These are phyloP conservation scores for Limonium bicolor DNA, from an alignment of 148 eudicot species.

Conservation along the genomic window DNA sequence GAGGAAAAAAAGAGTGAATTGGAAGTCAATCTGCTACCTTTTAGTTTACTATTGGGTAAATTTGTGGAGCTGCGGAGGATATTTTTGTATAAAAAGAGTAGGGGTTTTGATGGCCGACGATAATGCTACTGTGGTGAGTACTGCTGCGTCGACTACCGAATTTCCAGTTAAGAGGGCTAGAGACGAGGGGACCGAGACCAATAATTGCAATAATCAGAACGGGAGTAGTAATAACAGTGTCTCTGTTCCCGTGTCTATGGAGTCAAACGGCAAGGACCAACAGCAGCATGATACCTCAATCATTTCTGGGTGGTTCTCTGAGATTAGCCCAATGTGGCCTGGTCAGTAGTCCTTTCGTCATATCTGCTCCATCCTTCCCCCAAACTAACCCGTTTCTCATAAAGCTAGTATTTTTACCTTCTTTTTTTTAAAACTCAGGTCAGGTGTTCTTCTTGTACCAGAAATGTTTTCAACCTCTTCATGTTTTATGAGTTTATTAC, in stretches of 20 bases:
- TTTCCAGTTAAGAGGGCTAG: slow-evolving; percentile 34
- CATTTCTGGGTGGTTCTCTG: slow-evolving; percentile 94
- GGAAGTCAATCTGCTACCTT: too few relatives aligned
- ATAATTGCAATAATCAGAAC: too few relatives aligned
- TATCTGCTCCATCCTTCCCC: too few relatives aligned
- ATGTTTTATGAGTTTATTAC: background rate
- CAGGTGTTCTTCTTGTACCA: background rate
- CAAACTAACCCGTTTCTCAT: too few relatives aligned
- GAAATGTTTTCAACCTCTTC: background rate
- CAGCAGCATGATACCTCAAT: slow-evolving; percentile 29
- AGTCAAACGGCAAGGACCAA: slow-evolving; percentile 4
- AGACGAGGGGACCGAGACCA: slow-evolving; percentile 15
- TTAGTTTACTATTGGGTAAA: too few relatives aligned
- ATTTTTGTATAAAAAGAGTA: background rate
- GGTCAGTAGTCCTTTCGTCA: slow-evolving; percentile 27
- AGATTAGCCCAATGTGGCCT: slow-evolving; percentile 98
- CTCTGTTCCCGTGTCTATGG: slow-evolving; percentile 9
- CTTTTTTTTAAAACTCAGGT: background rate
- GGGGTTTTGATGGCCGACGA: slow-evolving; percentile 21
- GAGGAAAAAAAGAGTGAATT: background rate
- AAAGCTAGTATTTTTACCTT: too few relatives aligned
- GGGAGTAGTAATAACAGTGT: slow-evolving; percentile 8
- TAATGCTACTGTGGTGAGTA: slow-evolving; percentile 10
- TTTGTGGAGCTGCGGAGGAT: too few relatives aligned
- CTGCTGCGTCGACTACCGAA: slow-evolving; percentile 15